Evolutionary conservation across 2,329 filamentous ascomycete genomes (phyloP).

Genomic region (Venturia asperata): DNA sequence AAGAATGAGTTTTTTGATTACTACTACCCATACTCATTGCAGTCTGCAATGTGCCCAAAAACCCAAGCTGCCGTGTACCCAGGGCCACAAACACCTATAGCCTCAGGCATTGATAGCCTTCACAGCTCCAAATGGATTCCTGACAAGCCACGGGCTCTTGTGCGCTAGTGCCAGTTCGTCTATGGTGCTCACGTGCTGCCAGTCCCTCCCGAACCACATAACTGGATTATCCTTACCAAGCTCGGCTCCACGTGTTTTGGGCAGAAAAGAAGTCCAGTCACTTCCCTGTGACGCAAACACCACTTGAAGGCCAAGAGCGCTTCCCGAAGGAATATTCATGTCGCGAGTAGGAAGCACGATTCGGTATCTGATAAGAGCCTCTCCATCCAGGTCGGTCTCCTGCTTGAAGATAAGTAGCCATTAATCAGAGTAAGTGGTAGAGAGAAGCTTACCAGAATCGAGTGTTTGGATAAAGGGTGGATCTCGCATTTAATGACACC

Average conservation of each 20-base stretch:
- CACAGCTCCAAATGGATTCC: neutral
- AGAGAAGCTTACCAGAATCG: neutral
- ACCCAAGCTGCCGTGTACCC: neutral
- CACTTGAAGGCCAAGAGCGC: neutral
- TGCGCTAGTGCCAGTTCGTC: neutral
- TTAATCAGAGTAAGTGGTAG: neutral
- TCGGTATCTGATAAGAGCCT: neutral
- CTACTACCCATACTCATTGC: neutral
- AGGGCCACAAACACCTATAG: neutral
- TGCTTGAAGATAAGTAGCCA: neutral
- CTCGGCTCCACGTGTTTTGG: neutral
- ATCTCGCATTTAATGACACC: neutral
- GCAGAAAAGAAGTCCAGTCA: neutral
- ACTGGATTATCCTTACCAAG: neutral
- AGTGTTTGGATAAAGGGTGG: neutral
- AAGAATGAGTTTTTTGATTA: neutral
- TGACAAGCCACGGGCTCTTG: neutral
- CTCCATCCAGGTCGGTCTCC: neutral
- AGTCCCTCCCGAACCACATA: neutral
- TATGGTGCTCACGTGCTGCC: neutral
- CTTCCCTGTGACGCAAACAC: neutral
- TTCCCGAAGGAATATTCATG: neutral
- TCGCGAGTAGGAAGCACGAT: neutral
- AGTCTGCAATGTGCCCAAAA: neutral
- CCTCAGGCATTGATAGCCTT: neutral